Evolutionary conservation across 192 early-diverging fungal genomes (phyloP), one percentile per base, ranked within the genome.

Genomic region (Neocallimastix lanati): DNA sequence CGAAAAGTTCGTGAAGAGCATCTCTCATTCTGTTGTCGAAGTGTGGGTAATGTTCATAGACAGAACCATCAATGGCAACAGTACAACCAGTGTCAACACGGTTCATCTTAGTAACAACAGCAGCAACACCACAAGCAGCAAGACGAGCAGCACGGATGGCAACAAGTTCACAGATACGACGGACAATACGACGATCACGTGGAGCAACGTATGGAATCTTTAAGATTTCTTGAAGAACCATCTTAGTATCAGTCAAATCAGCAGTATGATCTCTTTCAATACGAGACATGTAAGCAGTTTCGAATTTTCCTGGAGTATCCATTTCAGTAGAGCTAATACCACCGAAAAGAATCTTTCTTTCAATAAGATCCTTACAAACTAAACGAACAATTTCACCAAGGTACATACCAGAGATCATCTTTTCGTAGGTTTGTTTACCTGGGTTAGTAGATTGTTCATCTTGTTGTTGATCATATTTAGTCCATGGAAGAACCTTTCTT

Each of bases 381-480:
- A 93, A 86, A 29, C 97, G 92, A 16, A 90, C 90, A 36, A 99
- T 84, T 85, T 99, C 97, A 80, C 96, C 96, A 81, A 99, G 84
- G 82, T 97, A 99, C n/a, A n/a, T n/a, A n/a, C n/a, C n/a, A n/a
- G n/a, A n/a, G n/a, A n/a, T n/a, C n/a, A n/a, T n/a, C n/a, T n/a
- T n/a, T n/a, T n/a, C n/a, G n/a, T n/a, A n/a, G n/a, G n/a, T n/a
- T n/a, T n/a, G n/a, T n/a, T n/a, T n/a, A n/a, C n/a, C n/a, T n/a
- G n/a, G n/a, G n/a, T n/a, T n/a, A n/a, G n/a, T n/a, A n/a, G n/a
- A n/a, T n/a, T n/a, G n/a, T 78, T 88, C 84, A 86, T 97, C 95
- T 79, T 97, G 88, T 76, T 88, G 85, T 80, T 86, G 84, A 87
- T 99, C 97, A 83, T 95, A 96, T 82, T 90, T 90, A 78, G 93